Evolutionary conservation across 2,329 filamentous ascomycete genomes (phyloP), one percentile per base, ranked within the genome.

Genomic region (Hypoxylon sp.): DNA sequence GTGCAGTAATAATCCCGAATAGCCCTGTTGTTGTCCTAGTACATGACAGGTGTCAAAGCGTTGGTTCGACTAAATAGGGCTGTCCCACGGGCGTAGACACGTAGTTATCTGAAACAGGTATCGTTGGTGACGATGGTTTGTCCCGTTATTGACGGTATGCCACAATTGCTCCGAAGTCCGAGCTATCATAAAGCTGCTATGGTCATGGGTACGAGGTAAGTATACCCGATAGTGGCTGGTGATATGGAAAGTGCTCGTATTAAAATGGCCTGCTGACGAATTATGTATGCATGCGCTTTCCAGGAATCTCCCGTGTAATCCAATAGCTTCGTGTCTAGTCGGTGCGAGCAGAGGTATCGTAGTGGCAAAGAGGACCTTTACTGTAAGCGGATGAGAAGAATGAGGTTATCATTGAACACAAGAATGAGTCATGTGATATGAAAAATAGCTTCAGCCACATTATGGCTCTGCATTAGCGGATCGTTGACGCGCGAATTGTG

Each of bases 401-500:
- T 27, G n/a, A 29, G 29, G 37, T 45, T 32, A 45, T 14, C 12
- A 16, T 61, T 58, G 50, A 61, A 51, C 51, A 29, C 54, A 34
- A n/a, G 37, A 37, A 51, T 25, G 11, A 25, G 29, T 61, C 56
- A 58, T 59, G 50, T 59, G 54, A 63, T 23, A 16, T 5, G 51
- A 7, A 23, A 34, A 30, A 21, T 46, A 62, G 45, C 60, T 53
- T 48, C 34, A 67, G 67, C 63, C 63, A 63, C 63, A 50, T 16
- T 48, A 45, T 56, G 29, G 57, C 58, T 19, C 7, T 56, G 39
- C 41, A 46, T 34, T 37, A 16, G n/a, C 6, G 47, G 30, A 48
- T 55, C 27, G 29, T 57, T 34, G 53, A 37, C 56, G 53, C 41
- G 30, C 52, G 66, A 69, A 66, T 21, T 11, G 63, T 66, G 66